phyloP scores from a whole-genome alignment of 225 moss, liverwort and hornwort genomes.

The Bryoerythrophyllum caledonicum region DNA sequence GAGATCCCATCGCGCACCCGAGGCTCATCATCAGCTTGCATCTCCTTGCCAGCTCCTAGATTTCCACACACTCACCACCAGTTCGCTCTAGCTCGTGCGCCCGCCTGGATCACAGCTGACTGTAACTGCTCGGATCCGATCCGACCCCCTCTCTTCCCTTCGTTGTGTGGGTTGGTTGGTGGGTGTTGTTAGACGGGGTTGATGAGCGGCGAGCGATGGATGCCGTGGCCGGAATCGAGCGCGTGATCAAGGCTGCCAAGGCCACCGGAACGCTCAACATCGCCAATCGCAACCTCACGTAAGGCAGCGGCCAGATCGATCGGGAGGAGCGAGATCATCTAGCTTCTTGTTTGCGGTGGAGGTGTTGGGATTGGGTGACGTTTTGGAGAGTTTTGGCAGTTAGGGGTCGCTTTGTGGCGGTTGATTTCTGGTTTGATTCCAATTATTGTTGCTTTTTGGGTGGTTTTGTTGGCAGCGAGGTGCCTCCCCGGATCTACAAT shows the following conservation, averaged over 20 bases:
- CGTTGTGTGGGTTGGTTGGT: no score
- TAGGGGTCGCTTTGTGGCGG: background rate
- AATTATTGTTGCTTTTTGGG: no score
- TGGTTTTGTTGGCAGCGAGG: constrained; percentile 41
- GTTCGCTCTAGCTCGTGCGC: no score
- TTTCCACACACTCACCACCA: background rate
- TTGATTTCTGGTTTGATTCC: background rate
- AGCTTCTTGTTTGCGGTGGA: background rate
- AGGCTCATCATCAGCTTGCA: no score
- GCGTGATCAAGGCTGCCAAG: constrained; percentile 65
- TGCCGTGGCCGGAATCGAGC: constrained; percentile 55
- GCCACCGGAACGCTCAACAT: constrained; percentile 80
- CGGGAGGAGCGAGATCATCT: background rate
- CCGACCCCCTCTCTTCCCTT: no score
- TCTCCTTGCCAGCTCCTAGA: background rate
- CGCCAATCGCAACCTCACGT: constrained; percentile 69
- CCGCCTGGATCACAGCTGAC: no score
- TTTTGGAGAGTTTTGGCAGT: background rate
- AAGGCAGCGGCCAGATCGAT: background rate
- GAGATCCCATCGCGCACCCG: constrained; percentile 6
- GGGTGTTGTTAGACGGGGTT: background rate
- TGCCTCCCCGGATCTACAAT: constrained; percentile 70
- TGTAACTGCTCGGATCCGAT: no score
- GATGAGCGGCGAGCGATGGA: constrained; percentile 32
- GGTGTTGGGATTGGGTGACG: background rate